Evolutionary conservation across 2,329 filamentous ascomycete species (phyloP), one percentile per base, ranked within the genome.

Genomic region (Knufia petricola): DNA sequence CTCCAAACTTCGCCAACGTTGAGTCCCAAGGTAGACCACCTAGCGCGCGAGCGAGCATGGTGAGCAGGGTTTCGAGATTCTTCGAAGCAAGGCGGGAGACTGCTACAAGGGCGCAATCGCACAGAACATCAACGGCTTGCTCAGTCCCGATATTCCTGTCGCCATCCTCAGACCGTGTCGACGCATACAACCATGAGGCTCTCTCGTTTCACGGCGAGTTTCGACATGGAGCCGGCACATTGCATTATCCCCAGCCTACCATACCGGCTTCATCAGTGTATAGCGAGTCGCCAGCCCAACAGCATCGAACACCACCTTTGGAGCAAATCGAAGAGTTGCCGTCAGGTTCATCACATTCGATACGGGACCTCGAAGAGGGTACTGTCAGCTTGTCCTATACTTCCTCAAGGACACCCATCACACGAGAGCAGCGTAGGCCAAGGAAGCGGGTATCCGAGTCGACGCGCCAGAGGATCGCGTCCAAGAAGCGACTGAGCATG

Each of bases 401-500:
- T 4, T 26, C 32, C 15, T 48, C 46, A 12, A 10, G 32, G n/a
- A 34, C 21, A 12, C 46, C 13, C 41, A 20, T 34, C 10, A 9
- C 20, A 19, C 7, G 10, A 48, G 46, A 41, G 13, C 28, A n/a
- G 28, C 38, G 24, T 34, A 34, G 37, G 20, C 23, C 28, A n/a
- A 40, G 38, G n/a, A 23, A 24, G 23, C 46, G 46, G 13, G 17
- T 21, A 8, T 37, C 24, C 12, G 38, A 36, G 37, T 48, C 46
- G 20, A 41, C 32, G 9, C 37, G 37, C 15, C 17, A 37, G 15
- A 41, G 38, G 17, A 42, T 48, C 17, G 37, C 20, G 26, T 20
- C 46, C 3, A 41, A 41, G 19, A 48, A 42, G 19, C 46, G 82
- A 48, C 73, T 74, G 26, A 82, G 77, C 59, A 71, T 84, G 20